Evolutionary conservation across 495 filamentous ascomycete genomes (phyloP).

Genomic region (Xylaria scruposa): DNA sequence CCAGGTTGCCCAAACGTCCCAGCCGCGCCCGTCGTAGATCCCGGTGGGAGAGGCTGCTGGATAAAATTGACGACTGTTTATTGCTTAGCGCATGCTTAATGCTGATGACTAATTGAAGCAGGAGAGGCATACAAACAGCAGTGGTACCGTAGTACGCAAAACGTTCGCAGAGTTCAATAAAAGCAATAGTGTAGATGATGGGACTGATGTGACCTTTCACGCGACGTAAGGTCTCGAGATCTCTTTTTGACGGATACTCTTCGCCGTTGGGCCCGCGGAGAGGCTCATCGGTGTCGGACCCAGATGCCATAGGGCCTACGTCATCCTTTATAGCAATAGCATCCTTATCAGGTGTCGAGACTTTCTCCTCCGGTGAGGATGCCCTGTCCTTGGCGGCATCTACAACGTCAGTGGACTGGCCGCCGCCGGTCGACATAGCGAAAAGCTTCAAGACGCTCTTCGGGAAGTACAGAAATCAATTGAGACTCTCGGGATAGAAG

Average conservation of each 20-base stretch:
- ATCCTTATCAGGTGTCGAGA: background rate
- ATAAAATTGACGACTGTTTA: slow-evolving; percentile 66
- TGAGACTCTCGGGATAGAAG: background rate
- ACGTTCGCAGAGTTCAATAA: slow-evolving; percentile 79
- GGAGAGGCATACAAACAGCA: slow-evolving; percentile 62
- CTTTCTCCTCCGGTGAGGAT: slow-evolving; percentile 16
- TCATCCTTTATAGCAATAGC: slow-evolving; percentile 10
- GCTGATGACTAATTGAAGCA: background rate
- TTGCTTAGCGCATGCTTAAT: slow-evolving; percentile 25
- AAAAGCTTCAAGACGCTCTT: background rate
- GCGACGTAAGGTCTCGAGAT: slow-evolving; percentile 66
- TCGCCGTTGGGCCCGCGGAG: slow-evolving; percentile 40
- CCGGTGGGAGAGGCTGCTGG: slow-evolving; percentile 65
- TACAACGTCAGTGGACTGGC: background rate
- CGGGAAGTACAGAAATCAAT: background rate
- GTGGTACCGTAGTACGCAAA: slow-evolving; percentile 82
- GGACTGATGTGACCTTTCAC: slow-evolving; percentile 70
- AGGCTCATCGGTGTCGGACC: slow-evolving; percentile 31
- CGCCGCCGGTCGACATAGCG: slow-evolving; percentile 18
- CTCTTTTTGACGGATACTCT: slow-evolving; percentile 63
- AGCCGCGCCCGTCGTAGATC: slow-evolving; percentile 66
- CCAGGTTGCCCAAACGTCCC: slow-evolving; percentile 61
- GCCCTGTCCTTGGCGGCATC: background rate
- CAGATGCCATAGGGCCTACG: slow-evolving; percentile 20
- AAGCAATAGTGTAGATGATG: slow-evolving; percentile 71